Evolutionary conservation across 2,329 filamentous ascomycete species (phyloP).

Genomic region (Neocucurbitaria cava): DNA sequence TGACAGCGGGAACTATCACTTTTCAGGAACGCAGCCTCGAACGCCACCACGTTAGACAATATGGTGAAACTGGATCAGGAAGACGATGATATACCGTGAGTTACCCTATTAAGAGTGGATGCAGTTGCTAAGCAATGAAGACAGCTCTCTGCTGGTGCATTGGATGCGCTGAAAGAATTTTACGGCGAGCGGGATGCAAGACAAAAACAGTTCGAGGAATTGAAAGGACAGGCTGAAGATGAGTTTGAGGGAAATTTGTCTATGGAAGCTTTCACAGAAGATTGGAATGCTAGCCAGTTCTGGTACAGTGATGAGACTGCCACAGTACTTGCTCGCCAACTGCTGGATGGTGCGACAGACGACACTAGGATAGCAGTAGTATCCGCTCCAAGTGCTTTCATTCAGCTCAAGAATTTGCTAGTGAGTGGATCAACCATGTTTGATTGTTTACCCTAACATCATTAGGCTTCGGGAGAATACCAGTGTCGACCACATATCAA

Average conservation of each 20-base stretch:
- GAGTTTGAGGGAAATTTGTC: conserved; percentile 57
- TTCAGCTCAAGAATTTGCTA: conserved; percentile 75
- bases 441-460: neutral
- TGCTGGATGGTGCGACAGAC: conserved; percentile 67
- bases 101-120: neutral
- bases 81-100: conserved; percentile 48
- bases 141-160: conserved; percentile 69
- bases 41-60: conserved; percentile 6
- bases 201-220: conserved; percentile 70
- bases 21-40: conserved; percentile 24
- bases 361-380: conserved; percentile 71
- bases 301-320: conserved; percentile 83
- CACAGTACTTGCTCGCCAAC: conserved; percentile 65
- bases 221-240: conserved; percentile 68
- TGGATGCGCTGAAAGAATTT: conserved; percentile 76
- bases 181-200: conserved; percentile 74
- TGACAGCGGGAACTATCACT: conserved; percentile 23
- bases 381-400: conserved; percentile 78
- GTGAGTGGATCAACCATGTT: conserved; percentile 50
- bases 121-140: conserved; percentile 50
- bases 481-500: conserved; percentile 61
- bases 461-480: conserved; percentile 40
- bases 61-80: conserved; percentile 39
- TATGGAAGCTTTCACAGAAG: conserved; percentile 78
- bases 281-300: conserved; percentile 86